Percentiles rank a stretch among this genome's conserved stretches.
These are phyloP conservation scores for Myochromella boudieri DNA, from an alignment of 768 basidiomycete genomes.

Conservation along the genomic window DNA sequence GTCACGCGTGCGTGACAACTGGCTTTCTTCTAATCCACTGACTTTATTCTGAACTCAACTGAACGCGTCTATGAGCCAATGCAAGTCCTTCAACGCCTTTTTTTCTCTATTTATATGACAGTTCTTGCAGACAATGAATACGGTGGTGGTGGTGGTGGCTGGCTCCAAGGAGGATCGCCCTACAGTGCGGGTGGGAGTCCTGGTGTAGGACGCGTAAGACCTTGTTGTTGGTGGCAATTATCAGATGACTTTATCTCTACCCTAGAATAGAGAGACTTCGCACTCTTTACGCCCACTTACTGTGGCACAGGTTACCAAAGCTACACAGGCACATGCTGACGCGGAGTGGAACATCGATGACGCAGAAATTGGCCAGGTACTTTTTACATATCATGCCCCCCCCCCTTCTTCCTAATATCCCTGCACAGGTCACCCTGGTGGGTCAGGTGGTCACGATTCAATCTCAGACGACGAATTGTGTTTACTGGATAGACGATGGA, in stretches of 20 bases:
- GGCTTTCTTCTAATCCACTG: too few relatives aligned
- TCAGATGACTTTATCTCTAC: not conserved
- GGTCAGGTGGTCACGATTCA: slow-evolving; percentile 71
- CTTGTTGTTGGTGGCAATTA: not conserved
- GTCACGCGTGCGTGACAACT: slow-evolving; percentile 14
- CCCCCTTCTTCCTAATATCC: not conserved
- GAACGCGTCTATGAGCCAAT: slow-evolving; percentile 41
- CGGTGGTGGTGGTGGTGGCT: slow-evolving; percentile 55
- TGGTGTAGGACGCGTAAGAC: slow-evolving; percentile 47
- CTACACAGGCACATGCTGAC: slow-evolving; percentile 84
- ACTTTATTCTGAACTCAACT: too few relatives aligned
- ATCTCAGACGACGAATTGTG: slow-evolving; percentile 75
- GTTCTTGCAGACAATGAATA: slow-evolving; percentile 38
- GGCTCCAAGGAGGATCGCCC: slow-evolving; percentile 59
- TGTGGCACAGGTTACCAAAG: slow-evolving; percentile 69
- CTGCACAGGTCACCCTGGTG: slow-evolving; percentile 64
- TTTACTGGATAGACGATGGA: slow-evolving; percentile 84
- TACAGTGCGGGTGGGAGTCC: slow-evolving; percentile 61
- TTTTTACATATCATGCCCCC: slow-evolving; percentile 3
- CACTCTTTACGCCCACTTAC: slow-evolving; percentile 66
- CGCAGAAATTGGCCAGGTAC: slow-evolving; percentile 76
- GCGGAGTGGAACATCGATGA: slow-evolving; percentile 87
- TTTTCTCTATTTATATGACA: not conserved
- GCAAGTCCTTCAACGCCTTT: slow-evolving; percentile 28
- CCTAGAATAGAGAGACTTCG: slow-evolving; percentile 36